A percentile compares a stretch with the other conserved stretches of the same genome.
Conservation (phyloP, 371 early-diverging fungal species). For the Mucor indicus region DNA sequence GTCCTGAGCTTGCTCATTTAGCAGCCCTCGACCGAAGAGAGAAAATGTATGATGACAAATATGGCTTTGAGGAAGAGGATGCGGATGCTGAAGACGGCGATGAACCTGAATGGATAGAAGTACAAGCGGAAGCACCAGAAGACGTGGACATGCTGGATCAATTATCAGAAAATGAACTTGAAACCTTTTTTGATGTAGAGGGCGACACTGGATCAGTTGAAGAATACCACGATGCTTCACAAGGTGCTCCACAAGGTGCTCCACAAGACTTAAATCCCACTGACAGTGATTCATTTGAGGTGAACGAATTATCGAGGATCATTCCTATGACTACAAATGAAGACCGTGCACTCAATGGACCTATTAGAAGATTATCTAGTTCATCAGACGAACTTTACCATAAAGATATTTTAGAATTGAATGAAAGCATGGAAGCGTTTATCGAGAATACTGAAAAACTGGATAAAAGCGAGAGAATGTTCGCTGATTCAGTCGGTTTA, state of each 20-base stretch:
- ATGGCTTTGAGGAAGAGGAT: constrained; percentile 14
- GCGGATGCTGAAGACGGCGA: constrained; percentile 12
- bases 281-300: not conserved
- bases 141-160: constrained; percentile 5
- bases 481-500: constrained; percentile 24
- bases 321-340: no score
- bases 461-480: constrained; percentile 23
- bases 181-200: constrained; percentile 2
- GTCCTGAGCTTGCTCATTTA: constrained; percentile 31
- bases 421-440: constrained; percentile 32
- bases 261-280: not conserved
- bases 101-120: no score
- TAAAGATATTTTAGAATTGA: constrained; percentile 42
- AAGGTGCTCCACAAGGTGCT: constrained; percentile 4
- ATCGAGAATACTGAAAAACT: constrained; percentile 25
- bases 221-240: not conserved
- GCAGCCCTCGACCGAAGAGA: constrained; percentile 32
- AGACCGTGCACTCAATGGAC: constrained; percentile 1
- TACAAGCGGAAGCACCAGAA: no score
- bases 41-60: constrained; percentile 24
- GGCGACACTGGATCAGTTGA: no score
- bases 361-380: constrained; percentile 19
- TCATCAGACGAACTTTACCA: constrained; percentile 7
- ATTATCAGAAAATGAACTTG: constrained; percentile 13
- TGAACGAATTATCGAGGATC: no score